Conservation (phyloP, 2,329 filamentous ascomycete genomes). For the Trichoderma citrinoviride region DNA sequence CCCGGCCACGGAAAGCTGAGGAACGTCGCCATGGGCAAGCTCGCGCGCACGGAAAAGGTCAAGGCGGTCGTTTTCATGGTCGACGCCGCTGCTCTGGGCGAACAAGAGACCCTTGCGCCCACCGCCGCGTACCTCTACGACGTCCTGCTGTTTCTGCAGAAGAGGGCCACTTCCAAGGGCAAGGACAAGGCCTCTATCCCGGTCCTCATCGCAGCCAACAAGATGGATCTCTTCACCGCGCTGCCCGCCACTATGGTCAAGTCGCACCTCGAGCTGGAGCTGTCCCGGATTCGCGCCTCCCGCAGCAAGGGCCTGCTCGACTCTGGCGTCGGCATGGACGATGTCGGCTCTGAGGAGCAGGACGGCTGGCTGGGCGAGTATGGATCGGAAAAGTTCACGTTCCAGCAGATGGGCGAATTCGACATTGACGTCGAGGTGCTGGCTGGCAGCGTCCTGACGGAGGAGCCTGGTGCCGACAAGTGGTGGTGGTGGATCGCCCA, state of each 20-base stretch:
- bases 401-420: slow-evolving; percentile 79
- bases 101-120: slow-evolving; percentile 62
- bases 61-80: slow-evolving; percentile 81
- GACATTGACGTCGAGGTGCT: slow-evolving; percentile 74
- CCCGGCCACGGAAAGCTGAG: slow-evolving; percentile 95
- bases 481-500: slow-evolving; percentile 92
- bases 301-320: slow-evolving; percentile 79
- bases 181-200: slow-evolving; percentile 52
- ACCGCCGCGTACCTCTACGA: slow-evolving; percentile 87
- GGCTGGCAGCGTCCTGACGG: slow-evolving; percentile 67
- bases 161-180: slow-evolving; percentile 52
- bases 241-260: slow-evolving; percentile 75
- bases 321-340: slow-evolving; percentile 69
- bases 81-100: slow-evolving; percentile 71
- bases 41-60: slow-evolving; percentile 50
- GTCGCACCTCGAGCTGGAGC: slow-evolving; percentile 72
- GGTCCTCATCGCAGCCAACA: slow-evolving; percentile 87
- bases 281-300: slow-evolving; percentile 72
- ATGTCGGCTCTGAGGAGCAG: slow-evolving; percentile 63
- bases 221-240: slow-evolving; percentile 92
- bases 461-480: slow-evolving; percentile 68
- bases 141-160: slow-evolving; percentile 78
- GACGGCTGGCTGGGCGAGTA: slow-evolving; percentile 84
- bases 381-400: slow-evolving; percentile 73
- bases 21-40: slow-evolving; percentile 57